A percentile compares a stretch with the other conserved stretches of the same genome.
phyloP scores from a whole-genome alignment of 2,329 filamentous ascomycete genomes.

The Fusarium sp. region DNA sequence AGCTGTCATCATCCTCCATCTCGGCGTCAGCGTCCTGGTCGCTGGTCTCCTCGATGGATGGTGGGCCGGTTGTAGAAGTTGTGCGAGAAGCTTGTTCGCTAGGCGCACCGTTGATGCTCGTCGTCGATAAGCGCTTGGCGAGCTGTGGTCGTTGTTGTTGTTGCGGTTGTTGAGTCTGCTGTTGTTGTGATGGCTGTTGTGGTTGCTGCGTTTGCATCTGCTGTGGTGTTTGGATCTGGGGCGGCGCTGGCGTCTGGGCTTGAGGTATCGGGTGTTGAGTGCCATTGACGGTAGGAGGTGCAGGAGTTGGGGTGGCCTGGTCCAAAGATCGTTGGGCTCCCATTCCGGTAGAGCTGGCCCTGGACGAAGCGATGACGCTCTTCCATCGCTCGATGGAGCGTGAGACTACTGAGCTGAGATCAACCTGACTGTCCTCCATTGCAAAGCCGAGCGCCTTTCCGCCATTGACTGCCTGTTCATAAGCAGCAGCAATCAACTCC shows the following conservation, averaged over 20 bases:
- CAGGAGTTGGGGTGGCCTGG: conserved; percentile 43
- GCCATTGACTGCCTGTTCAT: conserved; percentile 58
- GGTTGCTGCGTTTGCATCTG: conserved; percentile 28
- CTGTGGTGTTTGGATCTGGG: conserved; percentile 29
- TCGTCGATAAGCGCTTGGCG: conserved; percentile 48
- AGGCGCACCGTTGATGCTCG: conserved; percentile 49
- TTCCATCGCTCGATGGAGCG: conserved; percentile 73
- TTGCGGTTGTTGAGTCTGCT: conserved; percentile 2
- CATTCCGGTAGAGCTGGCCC: conserved; percentile 59
- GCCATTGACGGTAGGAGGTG: conserved; percentile 36
- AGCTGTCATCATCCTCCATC: conserved; percentile 71
- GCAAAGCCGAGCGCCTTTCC: conserved; percentile 58
- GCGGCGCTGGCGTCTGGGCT: conserved; percentile 33
- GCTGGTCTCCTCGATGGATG: conserved; percentile 60
- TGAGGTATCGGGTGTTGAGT: conserved; percentile 33
- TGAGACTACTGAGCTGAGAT: conserved; percentile 64
- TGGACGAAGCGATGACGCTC: conserved; percentile 65
- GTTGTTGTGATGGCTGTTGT: conserved; percentile 18
- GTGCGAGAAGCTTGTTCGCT: conserved; percentile 51
- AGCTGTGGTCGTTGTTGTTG: conserved; percentile 35
- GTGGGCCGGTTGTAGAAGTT: conserved; percentile 51
- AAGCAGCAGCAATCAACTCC: conserved; percentile 59
- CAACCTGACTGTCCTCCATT: conserved; percentile 63
- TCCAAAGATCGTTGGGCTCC: conserved; percentile 63
- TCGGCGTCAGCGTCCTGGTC: conserved; percentile 59